phyloP scores from a whole-genome alignment of 108 stramenopile species.

The Skeletonema marinoi region DNA sequence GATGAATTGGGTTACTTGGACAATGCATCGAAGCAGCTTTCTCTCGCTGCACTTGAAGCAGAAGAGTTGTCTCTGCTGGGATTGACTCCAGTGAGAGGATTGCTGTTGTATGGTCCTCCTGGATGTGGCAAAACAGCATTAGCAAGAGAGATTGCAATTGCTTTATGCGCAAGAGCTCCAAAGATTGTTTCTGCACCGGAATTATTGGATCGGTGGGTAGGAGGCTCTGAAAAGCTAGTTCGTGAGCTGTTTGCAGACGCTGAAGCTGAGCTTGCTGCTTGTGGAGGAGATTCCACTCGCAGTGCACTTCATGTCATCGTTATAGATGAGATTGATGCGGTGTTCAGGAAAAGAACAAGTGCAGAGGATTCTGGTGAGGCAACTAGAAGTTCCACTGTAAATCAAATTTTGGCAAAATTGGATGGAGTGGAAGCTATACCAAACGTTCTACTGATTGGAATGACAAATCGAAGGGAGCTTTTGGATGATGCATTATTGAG shows the following conservation, averaged over 20 bases:
- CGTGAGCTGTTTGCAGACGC: constrained; percentile 96
- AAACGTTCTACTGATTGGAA: constrained; percentile 94
- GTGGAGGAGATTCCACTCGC: constrained; percentile 71
- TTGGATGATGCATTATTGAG: constrained; percentile 91
- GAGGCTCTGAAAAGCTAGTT: constrained; percentile 88
- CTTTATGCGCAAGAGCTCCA: constrained; percentile 82
- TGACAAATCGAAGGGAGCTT: constrained; percentile 94
- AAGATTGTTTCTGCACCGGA: constrained; percentile 96
- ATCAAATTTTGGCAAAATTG: constrained; percentile 81
- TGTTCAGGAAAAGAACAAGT: constrained; percentile 78
- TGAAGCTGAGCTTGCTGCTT: constrained; percentile 79
- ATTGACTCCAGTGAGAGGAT: constrained; percentile 75
- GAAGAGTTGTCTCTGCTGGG: constrained; percentile 86
- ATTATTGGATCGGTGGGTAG: constrained; percentile 97
- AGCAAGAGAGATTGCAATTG: constrained; percentile 90
- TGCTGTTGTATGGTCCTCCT: constrained; percentile 82
- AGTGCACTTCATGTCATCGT: constrained; percentile 93
- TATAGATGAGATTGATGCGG: constrained; percentile 98
- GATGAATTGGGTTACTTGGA: constrained; percentile 19
- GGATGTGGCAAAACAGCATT: constrained; percentile 93
- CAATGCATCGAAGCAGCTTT: constrained; percentile 30
- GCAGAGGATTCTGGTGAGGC: constrained; percentile 81
- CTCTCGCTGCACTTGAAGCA: constrained; percentile 65
- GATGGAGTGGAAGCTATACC: constrained; percentile 77
- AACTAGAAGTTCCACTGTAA: constrained; percentile 75